Conservation (phyloP, 2,329 filamentous ascomycete species). For the Geosmithia flava region DNA sequence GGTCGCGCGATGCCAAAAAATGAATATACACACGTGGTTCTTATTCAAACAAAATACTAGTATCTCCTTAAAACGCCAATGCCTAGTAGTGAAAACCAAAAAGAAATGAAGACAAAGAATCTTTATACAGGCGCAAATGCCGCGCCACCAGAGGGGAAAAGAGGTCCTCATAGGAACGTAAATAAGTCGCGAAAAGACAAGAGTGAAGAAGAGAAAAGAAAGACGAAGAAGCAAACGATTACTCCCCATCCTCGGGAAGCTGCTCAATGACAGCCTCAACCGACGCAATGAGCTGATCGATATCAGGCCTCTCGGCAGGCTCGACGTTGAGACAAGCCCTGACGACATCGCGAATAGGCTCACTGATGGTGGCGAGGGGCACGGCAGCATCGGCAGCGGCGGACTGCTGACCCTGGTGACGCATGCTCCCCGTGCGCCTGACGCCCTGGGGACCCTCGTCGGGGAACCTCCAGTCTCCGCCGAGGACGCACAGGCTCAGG, state of each 20-base stretch:
- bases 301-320: constrained; percentile 74
- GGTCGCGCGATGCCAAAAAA: background rate
- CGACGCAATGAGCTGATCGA: constrained; percentile 69
- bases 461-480: constrained; percentile 93
- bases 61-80: constrained; percentile 1
- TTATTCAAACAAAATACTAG: background rate
- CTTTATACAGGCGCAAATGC: background rate
- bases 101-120: background rate
- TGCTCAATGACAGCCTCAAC: constrained; percentile 61
- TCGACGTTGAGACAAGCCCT: constrained; percentile 78
- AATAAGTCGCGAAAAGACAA: background rate
- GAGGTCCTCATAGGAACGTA: no score
- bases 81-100: background rate
- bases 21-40: background rate
- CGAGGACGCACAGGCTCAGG: constrained; percentile 80
- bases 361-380: constrained; percentile 49
- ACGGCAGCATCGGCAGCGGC: constrained; percentile 12
- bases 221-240: constrained; percentile 1
- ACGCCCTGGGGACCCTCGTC: constrained; percentile 60
- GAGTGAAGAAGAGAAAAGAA: background rate
- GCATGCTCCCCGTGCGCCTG: constrained; percentile 30
- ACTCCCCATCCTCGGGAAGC: constrained; percentile 41
- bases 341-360: constrained; percentile 77
- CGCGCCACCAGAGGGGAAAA: background rate
- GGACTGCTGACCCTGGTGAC: constrained; percentile 12